phyloP scores from a whole-genome alignment of 768 basidiomycete genomes.

The Lactifluus piperatus region DNA sequence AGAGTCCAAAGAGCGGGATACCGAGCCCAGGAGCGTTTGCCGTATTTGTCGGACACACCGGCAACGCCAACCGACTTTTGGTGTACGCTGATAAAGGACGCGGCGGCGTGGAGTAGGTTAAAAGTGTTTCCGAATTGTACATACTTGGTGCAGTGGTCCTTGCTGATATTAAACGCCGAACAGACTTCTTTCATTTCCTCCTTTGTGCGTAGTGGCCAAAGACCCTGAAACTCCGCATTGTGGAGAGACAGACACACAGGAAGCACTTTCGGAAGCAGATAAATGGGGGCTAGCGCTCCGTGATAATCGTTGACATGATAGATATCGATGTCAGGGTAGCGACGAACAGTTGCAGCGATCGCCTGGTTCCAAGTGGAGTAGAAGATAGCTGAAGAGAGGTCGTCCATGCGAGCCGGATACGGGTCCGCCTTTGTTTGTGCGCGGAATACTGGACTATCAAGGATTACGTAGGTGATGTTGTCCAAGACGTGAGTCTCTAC shows the following conservation, averaged over 20 bases:
- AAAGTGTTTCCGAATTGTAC: constrained; percentile 98
- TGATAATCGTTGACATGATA: constrained; percentile 97
- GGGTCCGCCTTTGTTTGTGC: constrained; percentile 95
- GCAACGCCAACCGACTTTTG: constrained; percentile 92
- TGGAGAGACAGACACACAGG: constrained; percentile 88
- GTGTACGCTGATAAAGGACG: constrained; percentile 85
- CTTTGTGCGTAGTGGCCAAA: constrained; percentile 93
- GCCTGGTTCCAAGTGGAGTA: constrained; percentile 99
- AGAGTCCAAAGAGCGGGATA: constrained; percentile 95
- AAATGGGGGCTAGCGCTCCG: constrained; percentile 84
- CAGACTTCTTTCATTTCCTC: constrained; percentile 99
- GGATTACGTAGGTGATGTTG: constrained; percentile 91
- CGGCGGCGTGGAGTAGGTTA: constrained; percentile 88
- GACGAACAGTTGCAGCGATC: constrained; percentile 84
- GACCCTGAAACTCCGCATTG: constrained; percentile 96
- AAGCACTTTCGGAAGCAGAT: constrained; percentile 84
- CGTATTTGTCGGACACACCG: constrained; percentile 96
- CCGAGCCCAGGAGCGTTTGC: constrained; percentile 93
- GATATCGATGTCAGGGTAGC: constrained; percentile 80
- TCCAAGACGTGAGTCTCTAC: constrained; percentile 89
- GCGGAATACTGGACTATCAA: constrained; percentile 94
- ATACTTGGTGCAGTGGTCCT: constrained; percentile 93
- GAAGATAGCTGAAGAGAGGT: constrained; percentile 92
- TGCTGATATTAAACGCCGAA: constrained; percentile 95
- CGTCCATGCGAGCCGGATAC: constrained; percentile 96